phyloP scores from a whole-genome alignment of 1,284 basidiomycete species.

The Sporisorium scitamineum region DNA sequence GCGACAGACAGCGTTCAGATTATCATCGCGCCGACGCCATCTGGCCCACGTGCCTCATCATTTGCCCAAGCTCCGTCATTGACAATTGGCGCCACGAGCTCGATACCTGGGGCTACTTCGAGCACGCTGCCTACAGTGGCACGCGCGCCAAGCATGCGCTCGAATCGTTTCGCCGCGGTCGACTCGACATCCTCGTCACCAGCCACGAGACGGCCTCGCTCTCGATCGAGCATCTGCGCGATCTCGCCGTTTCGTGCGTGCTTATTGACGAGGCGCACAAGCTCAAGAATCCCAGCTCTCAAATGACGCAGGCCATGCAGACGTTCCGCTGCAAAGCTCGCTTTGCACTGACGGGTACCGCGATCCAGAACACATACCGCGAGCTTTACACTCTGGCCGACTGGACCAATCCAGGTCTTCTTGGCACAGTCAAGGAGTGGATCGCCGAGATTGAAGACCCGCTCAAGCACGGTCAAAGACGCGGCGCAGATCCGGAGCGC shows the following conservation, averaged over 20 bases:
- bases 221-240: slow-evolving; percentile 81
- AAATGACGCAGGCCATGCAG: slow-evolving; percentile 77
- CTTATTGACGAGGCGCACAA: slow-evolving; percentile 85
- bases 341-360: slow-evolving; percentile 83
- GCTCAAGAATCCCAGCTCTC: slow-evolving; percentile 78
- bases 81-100: slow-evolving; percentile 86
- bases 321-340: slow-evolving; percentile 76
- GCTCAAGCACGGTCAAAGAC: slow-evolving; percentile 76
- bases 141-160: slow-evolving; percentile 24
- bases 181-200: slow-evolving; percentile 74
- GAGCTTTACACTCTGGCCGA: slow-evolving; percentile 78
- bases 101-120: slow-evolving; percentile 73
- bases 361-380: slow-evolving; percentile 85
- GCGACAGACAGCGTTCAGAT: slow-evolving; percentile 21
- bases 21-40: slow-evolving; percentile 40
- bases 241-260: slow-evolving; percentile 71
- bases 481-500: slow-evolving; percentile 76
- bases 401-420: slow-evolving; percentile 51
- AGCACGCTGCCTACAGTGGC: slow-evolving; percentile 40
- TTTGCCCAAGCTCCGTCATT: slow-evolving; percentile 82
- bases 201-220: slow-evolving; percentile 33
- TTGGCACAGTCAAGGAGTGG: slow-evolving; percentile 43
- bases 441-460: slow-evolving; percentile 66
- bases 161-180: slow-evolving; percentile 75
- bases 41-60: slow-evolving; percentile 80